Evolutionary conservation across 2,329 filamentous ascomycete species (phyloP), one percentile per base, ranked within the genome.

Genomic region (Fusarium praegraminearum): DNA sequence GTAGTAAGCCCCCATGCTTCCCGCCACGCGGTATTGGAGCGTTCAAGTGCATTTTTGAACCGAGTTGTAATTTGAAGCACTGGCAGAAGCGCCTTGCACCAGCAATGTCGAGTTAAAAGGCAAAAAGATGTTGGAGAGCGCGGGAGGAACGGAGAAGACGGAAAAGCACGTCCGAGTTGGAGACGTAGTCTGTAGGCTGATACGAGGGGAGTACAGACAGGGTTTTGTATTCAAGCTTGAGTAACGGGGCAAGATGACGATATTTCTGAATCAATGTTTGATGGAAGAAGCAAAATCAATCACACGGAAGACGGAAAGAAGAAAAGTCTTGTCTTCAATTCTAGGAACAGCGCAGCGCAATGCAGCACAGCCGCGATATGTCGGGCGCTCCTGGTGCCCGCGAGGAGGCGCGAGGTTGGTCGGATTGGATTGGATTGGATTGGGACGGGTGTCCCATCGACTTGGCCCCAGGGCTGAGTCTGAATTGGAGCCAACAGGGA

Each of bases 391-490:
- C 33, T 52, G 18, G 24, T 26, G 65, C 61, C 60, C 62, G 45
- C 41, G 51, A 61, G 57, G 57, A 62, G 58, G 63, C 67, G 63
- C 64, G 63, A 74, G 72, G 65, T 70, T 74, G 72, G 70, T 67
- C 65, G 71, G 70, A 59, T 67, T 68, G 71, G 70, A 57, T 67
- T 33, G 46, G 46, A 35, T 33, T 28, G 33, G 49, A 51, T 52
- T 13, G 24, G 49, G 26, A 40, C 35, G 49, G 47, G 28, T 18
- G 49, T 63, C 60, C 58, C 61, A 50, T 63, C 26, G 61, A 62
- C 65, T 71, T 58, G 65, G 68, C 60, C 53, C 62, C 49, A 56
- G 61, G 43, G 70, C 70, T 71, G 68, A 72, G 70, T 55, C 43
- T 53, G 58, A 43, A 61, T 59, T 72, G 53, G 62, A 54, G 35